phyloP scores from a whole-genome alignment of 192 early-diverging fungal genomes.

The Podochytrium sp. region DNA sequence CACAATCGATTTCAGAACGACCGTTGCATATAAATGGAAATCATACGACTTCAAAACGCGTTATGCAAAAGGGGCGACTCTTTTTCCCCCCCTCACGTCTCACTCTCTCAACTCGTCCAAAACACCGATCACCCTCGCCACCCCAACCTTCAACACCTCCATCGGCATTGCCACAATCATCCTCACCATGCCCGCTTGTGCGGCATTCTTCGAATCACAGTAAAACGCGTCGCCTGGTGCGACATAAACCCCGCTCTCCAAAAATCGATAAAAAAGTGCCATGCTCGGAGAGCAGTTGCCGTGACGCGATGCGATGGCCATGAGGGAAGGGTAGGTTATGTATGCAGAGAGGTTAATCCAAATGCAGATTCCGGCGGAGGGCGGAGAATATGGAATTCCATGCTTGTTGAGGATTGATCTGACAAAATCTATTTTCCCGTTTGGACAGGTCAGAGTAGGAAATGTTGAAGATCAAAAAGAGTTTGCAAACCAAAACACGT shows the following conservation, averaged over 20 bases:
- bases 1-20: too few species aligned
- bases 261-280: conserved; percentile 48
- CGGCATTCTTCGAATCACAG: conserved; percentile 11
- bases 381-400: conserved; percentile 58
- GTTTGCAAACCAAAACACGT: conserved; percentile 54
- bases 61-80: too few species aligned
- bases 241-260: conserved; percentile 63
- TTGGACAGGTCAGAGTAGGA: neutral
- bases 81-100: too few species aligned
- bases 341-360: conserved; percentile 61
- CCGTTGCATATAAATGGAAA: too few species aligned
- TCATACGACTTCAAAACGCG: too few species aligned
- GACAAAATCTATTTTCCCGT: conserved; percentile 13
- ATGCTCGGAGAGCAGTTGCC: conserved; percentile 9
- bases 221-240: conserved; percentile 71
- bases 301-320: conserved; percentile 11
- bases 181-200: conserved; percentile 36
- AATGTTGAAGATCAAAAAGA: neutral
- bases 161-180: conserved; percentile 22
- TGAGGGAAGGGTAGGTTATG: conserved; percentile 20
- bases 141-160: conserved; percentile 26
- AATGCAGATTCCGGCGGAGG: conserved; percentile 75
- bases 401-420: conserved; percentile 46
- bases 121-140: conserved; percentile 27
- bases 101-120: too few species aligned